A percentile compares a stretch with the other conserved stretches of the same genome.
Evolutionary conservation across 768 basidiomycete species (phyloP).

Genomic region (Xerocomellus chrysenteron): DNA sequence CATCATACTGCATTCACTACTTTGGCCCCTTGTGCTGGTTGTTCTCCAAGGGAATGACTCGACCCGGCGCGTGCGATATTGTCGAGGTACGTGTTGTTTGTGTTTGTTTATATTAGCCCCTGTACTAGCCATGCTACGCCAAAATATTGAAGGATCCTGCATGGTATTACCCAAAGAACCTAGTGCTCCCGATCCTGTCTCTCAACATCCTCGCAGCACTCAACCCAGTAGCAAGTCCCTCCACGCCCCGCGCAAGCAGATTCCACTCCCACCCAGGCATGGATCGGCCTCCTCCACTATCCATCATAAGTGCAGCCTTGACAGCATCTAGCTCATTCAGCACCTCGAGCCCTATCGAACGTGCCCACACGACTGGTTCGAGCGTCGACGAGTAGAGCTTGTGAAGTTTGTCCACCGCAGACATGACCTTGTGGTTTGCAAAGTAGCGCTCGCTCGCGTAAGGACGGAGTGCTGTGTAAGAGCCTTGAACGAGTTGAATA

Average conservation of each 20-base stretch:
- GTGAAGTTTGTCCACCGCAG: slow-evolving; percentile 85
- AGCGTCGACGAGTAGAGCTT: slow-evolving; percentile 74
- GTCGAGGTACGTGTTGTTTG: slow-evolving; percentile 20
- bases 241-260: slow-evolving; percentile 42
- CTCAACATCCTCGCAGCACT: slow-evolving; percentile 32
- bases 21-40: not conserved
- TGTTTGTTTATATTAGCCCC: slow-evolving; percentile 5
- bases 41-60: not conserved
- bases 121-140: too few relatives aligned
- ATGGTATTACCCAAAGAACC: slow-evolving; percentile 1
- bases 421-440: slow-evolving; percentile 82
- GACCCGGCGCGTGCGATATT: not conserved
- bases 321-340: slow-evolving; percentile 84
- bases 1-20: slow-evolving; percentile 37
- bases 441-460: slow-evolving; percentile 84
- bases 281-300: slow-evolving; percentile 53
- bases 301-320: slow-evolving; percentile 82
- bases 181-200: slow-evolving; percentile 13
- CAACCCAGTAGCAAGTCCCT: slow-evolving; percentile 40
- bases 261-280: slow-evolving; percentile 33
- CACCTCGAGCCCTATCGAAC: slow-evolving; percentile 86
- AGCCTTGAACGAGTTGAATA: slow-evolving; percentile 45
- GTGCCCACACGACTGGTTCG: slow-evolving; percentile 77
- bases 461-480: slow-evolving; percentile 67
- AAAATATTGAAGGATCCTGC: too few relatives aligned